Evolutionary conservation across 2,329 filamentous ascomycete genomes (phyloP), one percentile per base, ranked within the genome.

Genomic region (Alternaria burnsii): DNA sequence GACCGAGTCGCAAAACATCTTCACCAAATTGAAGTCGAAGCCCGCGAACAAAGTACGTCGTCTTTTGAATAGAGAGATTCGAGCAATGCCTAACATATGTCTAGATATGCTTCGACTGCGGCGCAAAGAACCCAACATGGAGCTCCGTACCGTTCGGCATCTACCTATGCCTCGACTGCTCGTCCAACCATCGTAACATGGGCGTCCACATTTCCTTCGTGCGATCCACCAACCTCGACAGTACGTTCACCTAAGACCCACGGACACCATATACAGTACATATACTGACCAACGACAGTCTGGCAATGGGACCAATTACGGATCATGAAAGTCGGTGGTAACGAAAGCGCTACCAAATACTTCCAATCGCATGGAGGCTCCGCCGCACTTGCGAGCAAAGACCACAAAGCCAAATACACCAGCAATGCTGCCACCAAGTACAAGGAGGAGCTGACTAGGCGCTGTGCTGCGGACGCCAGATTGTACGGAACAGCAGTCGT

Each of bases 271-370:
- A 20, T 38, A 24, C 51, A 38, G 20, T 6, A 43, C 54, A n/a
- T 52, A 34, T 62, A 68, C 76, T 80, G 66, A 80, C 65, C 10
- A 24, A 18, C 7, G 22, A 57, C 58, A 83, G 82, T 84, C 67
- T 99, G 95, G 95, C 93, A 97, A 91, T 99, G 95, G 95, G 93
- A 97, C 70, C 95, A 99, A 80, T 86, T 99, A 62, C 91, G 95
- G 53, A 82, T 94, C 59, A 98, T 99, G 94, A 99, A 99, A 83
- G 93, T 98, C 16, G 95, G 95, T 68, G 95, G 95, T 59, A 99
- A 99, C 76, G 94, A 98, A 82, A 97, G 93, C 59, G 95, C 95
- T 50, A 97, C 94, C 75, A 97, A 97, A 82, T 99, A 93, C 84
- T 99, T 98, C 84, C 94, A 97, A 82, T 90, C 93, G 71, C 95